Evolutionary conservation across 306 rosid genomes (phyloP).

Genomic region (Gastrolobium villosum): DNA sequence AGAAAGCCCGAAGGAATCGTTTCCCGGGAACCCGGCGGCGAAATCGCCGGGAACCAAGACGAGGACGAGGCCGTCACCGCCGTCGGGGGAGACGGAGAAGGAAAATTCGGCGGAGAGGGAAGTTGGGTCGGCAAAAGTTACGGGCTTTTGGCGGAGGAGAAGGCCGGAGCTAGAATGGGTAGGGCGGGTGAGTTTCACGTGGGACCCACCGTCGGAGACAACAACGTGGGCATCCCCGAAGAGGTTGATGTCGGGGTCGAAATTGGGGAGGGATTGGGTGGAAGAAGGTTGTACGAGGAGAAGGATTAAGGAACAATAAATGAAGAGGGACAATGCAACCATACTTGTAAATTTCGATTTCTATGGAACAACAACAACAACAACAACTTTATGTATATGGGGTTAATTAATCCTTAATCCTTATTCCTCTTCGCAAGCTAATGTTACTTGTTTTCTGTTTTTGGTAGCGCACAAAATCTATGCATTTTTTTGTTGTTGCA

Average conservation of each 20-base stretch:
- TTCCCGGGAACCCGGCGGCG: constrained; percentile 42
- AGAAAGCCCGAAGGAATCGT: constrained; percentile 49
- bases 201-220: constrained; percentile 43
- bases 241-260: constrained; percentile 61
- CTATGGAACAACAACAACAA: neutral
- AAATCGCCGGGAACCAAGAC: constrained; percentile 49
- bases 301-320: constrained; percentile 46
- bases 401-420: neutral
- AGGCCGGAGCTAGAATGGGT: constrained; percentile 61
- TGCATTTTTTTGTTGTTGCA: neutral
- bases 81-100: constrained; percentile 62
- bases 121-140: constrained; percentile 42
- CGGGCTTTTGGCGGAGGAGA: constrained; percentile 53
- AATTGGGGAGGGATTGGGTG: constrained; percentile 47
- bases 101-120: constrained; percentile 61
- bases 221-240: constrained; percentile 64
- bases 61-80: constrained; percentile 58
- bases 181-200: constrained; percentile 56
- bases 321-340: constrained; percentile 54
- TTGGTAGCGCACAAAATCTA: neutral
- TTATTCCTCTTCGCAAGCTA: neutral
- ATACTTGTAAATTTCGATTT: constrained; percentile 47
- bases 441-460: neutral
- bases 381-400: neutral
- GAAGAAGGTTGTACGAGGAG: constrained; percentile 48